A percentile compares a stretch with the other conserved stretches of the same genome.
phyloP scores from a whole-genome alignment of 805 yeast species.

The Candida takata region DNA sequence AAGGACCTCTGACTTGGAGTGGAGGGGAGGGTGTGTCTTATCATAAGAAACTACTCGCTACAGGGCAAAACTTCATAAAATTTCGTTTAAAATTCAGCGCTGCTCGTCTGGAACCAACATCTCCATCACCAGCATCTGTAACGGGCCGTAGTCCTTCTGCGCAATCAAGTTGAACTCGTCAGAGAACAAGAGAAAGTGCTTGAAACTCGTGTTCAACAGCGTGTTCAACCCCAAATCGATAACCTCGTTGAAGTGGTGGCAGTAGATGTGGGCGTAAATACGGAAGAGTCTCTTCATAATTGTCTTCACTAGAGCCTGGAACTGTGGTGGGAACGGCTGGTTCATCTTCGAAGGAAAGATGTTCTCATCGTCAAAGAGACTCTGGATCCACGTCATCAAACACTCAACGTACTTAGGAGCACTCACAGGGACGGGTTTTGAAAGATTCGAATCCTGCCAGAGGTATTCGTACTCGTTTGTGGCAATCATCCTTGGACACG shows the following conservation, averaged over 20 bases:
- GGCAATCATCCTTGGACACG: slow-evolving; percentile 97
- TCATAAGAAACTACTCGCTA: no score
- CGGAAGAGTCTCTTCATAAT: slow-evolving; percentile 88
- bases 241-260: slow-evolving; percentile 95
- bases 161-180: slow-evolving; percentile 76
- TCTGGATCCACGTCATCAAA: slow-evolving; percentile 92
- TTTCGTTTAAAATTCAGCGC: no score
- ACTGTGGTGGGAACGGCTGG: slow-evolving; percentile 85
- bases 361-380: slow-evolving; percentile 83
- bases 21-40: no score
- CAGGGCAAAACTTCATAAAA: no score
- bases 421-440: slow-evolving; percentile 75
- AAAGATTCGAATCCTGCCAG: slow-evolving; percentile 79
- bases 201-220: slow-evolving; percentile 86
- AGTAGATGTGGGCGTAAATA: slow-evolving; percentile 94
- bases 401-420: slow-evolving; percentile 95
- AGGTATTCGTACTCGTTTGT: slow-evolving; percentile 94
- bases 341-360: slow-evolving; percentile 87
- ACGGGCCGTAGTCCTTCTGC: slow-evolving; percentile 84
- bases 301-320: slow-evolving; percentile 71
- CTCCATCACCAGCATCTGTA: slow-evolving; percentile 67
- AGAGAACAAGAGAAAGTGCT: slow-evolving; percentile 85
- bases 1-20: no score
- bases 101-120: slow-evolving; percentile 17
- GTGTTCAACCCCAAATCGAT: slow-evolving; percentile 88